Evolutionary conservation across 2,329 filamentous ascomycete species (phyloP).

Genomic region (Aspergillus intermedius): DNA sequence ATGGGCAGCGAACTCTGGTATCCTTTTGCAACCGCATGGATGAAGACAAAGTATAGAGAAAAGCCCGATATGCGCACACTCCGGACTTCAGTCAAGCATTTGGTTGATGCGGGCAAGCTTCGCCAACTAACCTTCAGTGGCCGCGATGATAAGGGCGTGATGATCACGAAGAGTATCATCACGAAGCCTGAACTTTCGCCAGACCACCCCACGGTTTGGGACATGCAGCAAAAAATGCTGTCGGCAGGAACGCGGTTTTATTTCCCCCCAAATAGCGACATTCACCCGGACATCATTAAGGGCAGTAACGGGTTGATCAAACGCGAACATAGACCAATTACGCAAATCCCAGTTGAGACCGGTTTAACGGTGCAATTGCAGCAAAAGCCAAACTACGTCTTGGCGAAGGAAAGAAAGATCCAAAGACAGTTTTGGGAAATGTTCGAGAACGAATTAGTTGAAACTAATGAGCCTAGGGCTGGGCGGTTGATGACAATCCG

Average conservation of each 20-base stretch:
- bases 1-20: slow-evolving; percentile 49
- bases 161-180: slow-evolving; percentile 47
- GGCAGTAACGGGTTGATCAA: slow-evolving; percentile 10
- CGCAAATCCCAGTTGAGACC: slow-evolving; percentile 25
- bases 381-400: slow-evolving; percentile 27
- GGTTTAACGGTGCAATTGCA: slow-evolving; percentile 32
- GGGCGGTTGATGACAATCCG: neutral
- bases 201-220: slow-evolving; percentile 40
- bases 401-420: slow-evolving; percentile 23
- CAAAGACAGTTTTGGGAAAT: slow-evolving; percentile 20
- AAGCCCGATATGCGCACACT: slow-evolving; percentile 50
- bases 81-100: slow-evolving; percentile 42
- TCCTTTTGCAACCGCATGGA: slow-evolving; percentile 50
- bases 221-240: slow-evolving; percentile 47
- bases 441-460: slow-evolving; percentile 9
- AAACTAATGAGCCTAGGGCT: neutral
- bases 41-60: slow-evolving; percentile 37
- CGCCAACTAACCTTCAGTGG: slow-evolving; percentile 49
- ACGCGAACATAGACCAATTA: slow-evolving; percentile 5
- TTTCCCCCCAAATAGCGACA: slow-evolving; percentile 38
- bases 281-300: slow-evolving; percentile 31
- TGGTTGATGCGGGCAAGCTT: slow-evolving; percentile 47
- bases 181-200: slow-evolving; percentile 41
- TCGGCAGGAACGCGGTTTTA: slow-evolving; percentile 37
- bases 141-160: slow-evolving; percentile 40